Conservation (phyloP, 2,329 filamentous ascomycete species). For the Fusarium foetens region DNA sequence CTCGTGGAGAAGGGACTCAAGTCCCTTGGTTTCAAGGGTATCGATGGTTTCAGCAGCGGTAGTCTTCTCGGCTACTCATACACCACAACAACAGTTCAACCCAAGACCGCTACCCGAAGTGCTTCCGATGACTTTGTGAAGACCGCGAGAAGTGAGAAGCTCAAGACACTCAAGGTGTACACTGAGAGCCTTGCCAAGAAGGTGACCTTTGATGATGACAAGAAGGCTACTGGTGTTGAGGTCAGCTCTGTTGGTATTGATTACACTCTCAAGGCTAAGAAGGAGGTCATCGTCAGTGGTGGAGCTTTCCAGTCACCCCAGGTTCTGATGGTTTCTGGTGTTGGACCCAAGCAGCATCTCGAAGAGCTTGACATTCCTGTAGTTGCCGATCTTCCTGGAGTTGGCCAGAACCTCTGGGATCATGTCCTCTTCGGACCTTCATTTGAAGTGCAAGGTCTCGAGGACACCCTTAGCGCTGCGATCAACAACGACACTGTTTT, state of each 20-base stretch:
- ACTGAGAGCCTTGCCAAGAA: conserved; percentile 54
- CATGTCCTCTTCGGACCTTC: conserved; percentile 36
- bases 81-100: conserved; percentile 33
- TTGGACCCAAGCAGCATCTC: conserved; percentile 22
- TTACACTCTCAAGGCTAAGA: conserved; percentile 30
- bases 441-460: conserved; percentile 34
- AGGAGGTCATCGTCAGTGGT: conserved; percentile 34
- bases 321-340: conserved; percentile 38
- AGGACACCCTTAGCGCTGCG: conserved; percentile 36
- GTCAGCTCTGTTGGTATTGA: conserved; percentile 22
- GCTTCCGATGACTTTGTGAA: conserved; percentile 44
- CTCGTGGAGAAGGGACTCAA: conserved; percentile 41
- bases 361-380: conserved; percentile 22
- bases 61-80: conserved; percentile 41
- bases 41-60: conserved; percentile 37
- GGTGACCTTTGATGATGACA: conserved; percentile 55
- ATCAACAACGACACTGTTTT: conserved; percentile 31
- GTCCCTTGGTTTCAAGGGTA: conserved; percentile 42
- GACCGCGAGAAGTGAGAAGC: conserved; percentile 38
- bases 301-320: conserved; percentile 36
- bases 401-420: conserved; percentile 39
- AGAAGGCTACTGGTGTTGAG: conserved; percentile 54
- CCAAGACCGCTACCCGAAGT: conserved; percentile 39
- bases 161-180: conserved; percentile 54
- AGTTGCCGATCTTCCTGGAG: conserved; percentile 27